phyloP scores from a whole-genome alignment of 495 filamentous ascomycete genomes.

The Aspergillus affinis region DNA sequence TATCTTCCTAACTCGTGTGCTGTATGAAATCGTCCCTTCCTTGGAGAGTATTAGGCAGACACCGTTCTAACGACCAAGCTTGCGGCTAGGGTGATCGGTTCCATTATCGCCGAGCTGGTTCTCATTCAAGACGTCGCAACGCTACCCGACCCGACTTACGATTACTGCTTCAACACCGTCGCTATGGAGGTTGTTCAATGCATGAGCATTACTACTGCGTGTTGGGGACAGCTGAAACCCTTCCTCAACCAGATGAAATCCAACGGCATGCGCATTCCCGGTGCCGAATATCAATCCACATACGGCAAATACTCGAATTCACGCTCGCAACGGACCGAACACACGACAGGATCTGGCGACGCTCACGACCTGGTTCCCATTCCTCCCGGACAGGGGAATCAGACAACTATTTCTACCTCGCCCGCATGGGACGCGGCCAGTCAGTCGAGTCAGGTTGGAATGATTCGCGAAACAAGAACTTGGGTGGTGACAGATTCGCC shows the following conservation, averaged over 20 bases:
- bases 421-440: conserved; percentile 10
- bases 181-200: conserved; percentile 23
- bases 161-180: conserved; percentile 21
- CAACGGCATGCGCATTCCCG: conserved; percentile 25
- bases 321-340: conserved; percentile 1
- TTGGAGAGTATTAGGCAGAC: not conserved
- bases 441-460: conserved; percentile 12
- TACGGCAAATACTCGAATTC: conserved; percentile 1
- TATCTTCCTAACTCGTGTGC: conserved; percentile 27
- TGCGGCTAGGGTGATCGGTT: conserved; percentile 19
- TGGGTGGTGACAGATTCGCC: conserved; percentile 6
- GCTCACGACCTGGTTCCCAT: conserved; percentile 9
- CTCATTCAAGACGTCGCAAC: conserved; percentile 8
- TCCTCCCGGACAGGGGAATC: conserved; percentile 7
- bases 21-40: conserved; percentile 15
- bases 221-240: conserved; percentile 32
- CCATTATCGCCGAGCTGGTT: conserved; percentile 21
- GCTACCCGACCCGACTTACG: conserved; percentile 21
- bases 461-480: conserved; percentile 15
- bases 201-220: conserved; percentile 25
- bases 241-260: conserved; percentile 31
- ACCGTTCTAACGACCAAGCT: not conserved
- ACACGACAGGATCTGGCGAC: not conserved
- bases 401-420: conserved; percentile 13
- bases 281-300: conserved; percentile 18